These are phyloP conservation scores for Fusarium sublunatum DNA, from an alignment of 2,329 filamentous ascomycete genomes.

Conservation along the genomic window DNA sequence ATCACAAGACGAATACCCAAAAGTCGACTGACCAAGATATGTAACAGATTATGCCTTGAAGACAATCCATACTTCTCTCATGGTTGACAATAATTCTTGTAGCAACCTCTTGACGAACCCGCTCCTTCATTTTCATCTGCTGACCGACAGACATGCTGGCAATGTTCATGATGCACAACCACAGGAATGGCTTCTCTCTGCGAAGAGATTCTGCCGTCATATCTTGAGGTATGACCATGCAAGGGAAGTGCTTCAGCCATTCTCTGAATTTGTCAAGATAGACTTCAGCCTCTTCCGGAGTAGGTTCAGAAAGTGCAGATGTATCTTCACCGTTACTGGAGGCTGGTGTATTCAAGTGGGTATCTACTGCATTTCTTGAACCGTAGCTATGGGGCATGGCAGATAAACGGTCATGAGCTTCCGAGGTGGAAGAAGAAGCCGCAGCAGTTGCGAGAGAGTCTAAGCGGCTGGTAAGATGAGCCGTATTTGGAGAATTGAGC, in stretches of 20 bases:
- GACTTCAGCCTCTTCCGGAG: constrained; percentile 53
- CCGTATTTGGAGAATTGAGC: constrained; percentile 19
- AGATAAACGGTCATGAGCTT: constrained; percentile 22
- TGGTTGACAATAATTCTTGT: constrained; percentile 59
- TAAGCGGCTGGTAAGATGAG: constrained; percentile 47
- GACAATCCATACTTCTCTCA: constrained; percentile 63
- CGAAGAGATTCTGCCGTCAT: constrained; percentile 55
- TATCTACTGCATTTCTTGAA: constrained; percentile 10
- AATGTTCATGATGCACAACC: constrained; percentile 61
- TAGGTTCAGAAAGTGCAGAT: constrained; percentile 46
- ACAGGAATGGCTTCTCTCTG: constrained; percentile 60
- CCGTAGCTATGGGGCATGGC: constrained; percentile 21
- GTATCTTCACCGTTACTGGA: constrained; percentile 34
- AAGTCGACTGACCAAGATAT: constrained; percentile 56
- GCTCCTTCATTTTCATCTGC: constrained; percentile 55
- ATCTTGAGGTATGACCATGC: constrained; percentile 55
- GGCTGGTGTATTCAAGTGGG: constrained; percentile 11
- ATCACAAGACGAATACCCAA: no score
- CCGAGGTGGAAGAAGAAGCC: constrained; percentile 46
- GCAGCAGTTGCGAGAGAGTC: constrained; percentile 54
- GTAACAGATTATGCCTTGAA: constrained; percentile 61
- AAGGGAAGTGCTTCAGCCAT: constrained; percentile 58
- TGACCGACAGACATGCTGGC: constrained; percentile 56
- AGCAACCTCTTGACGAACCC: constrained; percentile 57
- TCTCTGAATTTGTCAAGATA: constrained; percentile 56